phyloP scores from a whole-genome alignment of 352 stramenopile genomes.

The Elongisporangium undulatum region DNA sequence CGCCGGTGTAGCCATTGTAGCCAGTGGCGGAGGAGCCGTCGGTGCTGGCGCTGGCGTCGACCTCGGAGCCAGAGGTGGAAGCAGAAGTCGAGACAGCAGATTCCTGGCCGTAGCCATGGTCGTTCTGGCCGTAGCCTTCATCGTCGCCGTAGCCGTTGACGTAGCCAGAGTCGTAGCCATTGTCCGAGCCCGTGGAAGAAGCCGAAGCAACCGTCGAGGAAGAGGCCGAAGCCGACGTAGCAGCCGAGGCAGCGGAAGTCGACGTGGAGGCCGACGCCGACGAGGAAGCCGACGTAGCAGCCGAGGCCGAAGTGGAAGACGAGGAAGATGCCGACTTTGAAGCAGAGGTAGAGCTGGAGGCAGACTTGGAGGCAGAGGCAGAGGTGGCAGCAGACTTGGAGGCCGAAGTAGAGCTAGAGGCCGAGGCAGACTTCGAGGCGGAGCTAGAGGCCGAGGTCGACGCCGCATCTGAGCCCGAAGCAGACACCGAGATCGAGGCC shows the following conservation, averaged over 20 bases:
- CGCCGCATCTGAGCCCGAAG: neutral
- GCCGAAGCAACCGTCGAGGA: constrained; percentile 3
- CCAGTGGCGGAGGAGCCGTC: constrained; percentile 21
- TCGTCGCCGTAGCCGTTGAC: neutral
- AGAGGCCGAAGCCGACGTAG: constrained; percentile 2
- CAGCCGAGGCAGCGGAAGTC: neutral
- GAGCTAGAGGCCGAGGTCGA: constrained; percentile 1
- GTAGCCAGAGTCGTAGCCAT: constrained; percentile 1
- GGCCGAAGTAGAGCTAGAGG: neutral
- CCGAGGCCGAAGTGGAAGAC: constrained; percentile 4
- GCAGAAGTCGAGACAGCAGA: neutral
- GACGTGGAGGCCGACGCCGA: neutral
- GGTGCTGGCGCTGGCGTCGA: constrained; percentile 5
- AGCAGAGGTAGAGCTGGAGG: neutral
- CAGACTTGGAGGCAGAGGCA: neutral
- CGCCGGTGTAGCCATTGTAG: constrained; percentile 41
- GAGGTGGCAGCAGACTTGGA: neutral
- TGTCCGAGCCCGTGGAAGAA: constrained; percentile 1
- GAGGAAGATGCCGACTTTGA: constrained; percentile 1
- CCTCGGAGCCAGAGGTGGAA: constrained; percentile 7
- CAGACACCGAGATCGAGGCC: neutral
- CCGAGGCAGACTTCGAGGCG: neutral
- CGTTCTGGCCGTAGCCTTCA: neutral
- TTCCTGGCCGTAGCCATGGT: neutral
- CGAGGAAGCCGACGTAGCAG: constrained; percentile 6